These are phyloP conservation scores for Metschnikowia lochheadii DNA, from an alignment of 805 yeast genomes.

Conservation along the genomic window DNA sequence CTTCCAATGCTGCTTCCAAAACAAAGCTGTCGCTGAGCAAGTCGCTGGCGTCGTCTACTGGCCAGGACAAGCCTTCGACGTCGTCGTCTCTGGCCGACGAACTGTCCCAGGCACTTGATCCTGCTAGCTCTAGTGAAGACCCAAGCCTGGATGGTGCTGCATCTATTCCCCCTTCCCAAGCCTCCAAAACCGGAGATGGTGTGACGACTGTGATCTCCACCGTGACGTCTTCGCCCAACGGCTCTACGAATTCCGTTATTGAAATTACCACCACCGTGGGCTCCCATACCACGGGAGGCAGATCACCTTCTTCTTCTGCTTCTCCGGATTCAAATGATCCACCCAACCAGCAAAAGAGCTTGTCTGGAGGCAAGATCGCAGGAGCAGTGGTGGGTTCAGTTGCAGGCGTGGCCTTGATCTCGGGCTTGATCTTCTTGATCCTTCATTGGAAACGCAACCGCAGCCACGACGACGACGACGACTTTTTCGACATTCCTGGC, in stretches of 20 bases:
- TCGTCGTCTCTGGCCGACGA: not conserved
- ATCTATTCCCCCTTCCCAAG: constrained; percentile 1
- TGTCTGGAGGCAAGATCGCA: constrained; percentile 40
- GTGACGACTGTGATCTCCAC: constrained; percentile 22
- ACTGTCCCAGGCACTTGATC: not conserved
- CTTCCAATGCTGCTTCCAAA: constrained; percentile 9
- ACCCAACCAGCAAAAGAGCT: constrained; percentile 4
- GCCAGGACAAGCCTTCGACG: not conserved
- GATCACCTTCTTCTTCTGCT: constrained; percentile 6
- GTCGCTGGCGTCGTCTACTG: not conserved
- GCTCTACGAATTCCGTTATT: constrained; percentile 15
- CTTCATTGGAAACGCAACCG: constrained; percentile 37
- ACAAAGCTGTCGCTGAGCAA: not conserved
- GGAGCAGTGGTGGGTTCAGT: constrained; percentile 42
- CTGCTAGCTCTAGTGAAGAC: not conserved
- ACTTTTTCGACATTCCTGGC: constrained; percentile 18
- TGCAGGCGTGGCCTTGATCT: constrained; percentile 33
- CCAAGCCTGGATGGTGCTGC: not conserved
- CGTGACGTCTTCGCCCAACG: constrained; percentile 13
- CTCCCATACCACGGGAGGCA: constrained; percentile 4
- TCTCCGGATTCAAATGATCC: constrained; percentile 11
- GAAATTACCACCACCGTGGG: constrained; percentile 22
- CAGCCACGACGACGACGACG: constrained; percentile 38
- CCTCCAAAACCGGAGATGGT: constrained; percentile 7
- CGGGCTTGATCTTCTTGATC: constrained; percentile 34